Evolutionary conservation across 257 asterid species (phyloP).

Genomic region (Eustoma russellianum): DNA sequence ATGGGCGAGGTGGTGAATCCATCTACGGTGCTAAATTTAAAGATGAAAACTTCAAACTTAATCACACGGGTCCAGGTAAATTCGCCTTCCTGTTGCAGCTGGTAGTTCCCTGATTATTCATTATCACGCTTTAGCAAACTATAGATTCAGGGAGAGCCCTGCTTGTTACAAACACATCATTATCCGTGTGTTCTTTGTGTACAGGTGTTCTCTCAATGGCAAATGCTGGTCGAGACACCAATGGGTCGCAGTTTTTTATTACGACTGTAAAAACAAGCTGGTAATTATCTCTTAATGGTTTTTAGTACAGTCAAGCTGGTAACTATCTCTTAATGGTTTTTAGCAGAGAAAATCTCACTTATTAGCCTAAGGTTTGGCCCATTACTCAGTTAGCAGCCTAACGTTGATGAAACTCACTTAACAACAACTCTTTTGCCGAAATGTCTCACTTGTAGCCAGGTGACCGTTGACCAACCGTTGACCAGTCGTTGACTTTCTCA

Average conservation of each 20-base stretch:
- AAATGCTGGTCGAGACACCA: slow-evolving; percentile 73
- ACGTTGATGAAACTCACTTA: no score
- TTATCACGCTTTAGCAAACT: neutral
- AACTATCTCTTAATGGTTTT: slow-evolving; percentile 4
- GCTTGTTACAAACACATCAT: neutral
- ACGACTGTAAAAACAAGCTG: slow-evolving; percentile 71
- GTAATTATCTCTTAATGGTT: slow-evolving; percentile 19
- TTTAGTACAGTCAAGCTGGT: slow-evolving; percentile 51
- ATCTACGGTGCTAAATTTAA: slow-evolving; percentile 60
- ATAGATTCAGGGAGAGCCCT: neutral
- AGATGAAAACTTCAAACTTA: slow-evolving; percentile 79
- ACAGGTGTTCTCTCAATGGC: slow-evolving; percentile 88
- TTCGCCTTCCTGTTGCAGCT: neutral
- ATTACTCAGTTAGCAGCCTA: no score
- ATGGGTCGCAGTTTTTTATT: slow-evolving; percentile 91
- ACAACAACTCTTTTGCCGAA: no score
- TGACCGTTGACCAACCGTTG: no score
- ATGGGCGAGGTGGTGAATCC: slow-evolving; percentile 95
- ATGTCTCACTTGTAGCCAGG: no score
- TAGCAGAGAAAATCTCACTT: no score
- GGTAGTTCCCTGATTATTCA: neutral
- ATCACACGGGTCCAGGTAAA: slow-evolving; percentile 80
- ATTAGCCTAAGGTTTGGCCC: no score
- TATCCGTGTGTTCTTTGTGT: neutral
- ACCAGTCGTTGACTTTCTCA: no score